phyloP scores from a whole-genome alignment of 495 filamentous ascomycete species.

The Penicillium cinerascens region DNA sequence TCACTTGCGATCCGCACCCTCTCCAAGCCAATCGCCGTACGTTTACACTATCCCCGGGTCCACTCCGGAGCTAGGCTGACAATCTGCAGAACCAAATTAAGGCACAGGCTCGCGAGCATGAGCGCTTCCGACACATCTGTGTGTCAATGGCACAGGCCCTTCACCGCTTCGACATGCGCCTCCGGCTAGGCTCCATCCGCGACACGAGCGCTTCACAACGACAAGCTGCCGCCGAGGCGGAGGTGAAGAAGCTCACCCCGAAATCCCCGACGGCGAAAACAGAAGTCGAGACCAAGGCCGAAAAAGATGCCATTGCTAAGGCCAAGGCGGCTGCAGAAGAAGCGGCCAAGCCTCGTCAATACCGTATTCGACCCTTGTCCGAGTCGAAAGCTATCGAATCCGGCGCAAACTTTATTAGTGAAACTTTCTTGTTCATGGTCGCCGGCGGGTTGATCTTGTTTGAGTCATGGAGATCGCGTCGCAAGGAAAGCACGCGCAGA shows the following conservation, averaged over 20 bases:
- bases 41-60: slow-evolving; percentile 16
- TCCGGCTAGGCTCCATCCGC: slow-evolving; percentile 79
- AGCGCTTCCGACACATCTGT: slow-evolving; percentile 74
- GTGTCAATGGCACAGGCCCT: slow-evolving; percentile 77
- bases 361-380: slow-evolving; percentile 71
- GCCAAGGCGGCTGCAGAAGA: slow-evolving; percentile 50
- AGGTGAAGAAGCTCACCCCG: slow-evolving; percentile 56
- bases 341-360: slow-evolving; percentile 41
- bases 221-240: slow-evolving; percentile 46
- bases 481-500: slow-evolving; percentile 73
- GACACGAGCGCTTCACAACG: slow-evolving; percentile 62
- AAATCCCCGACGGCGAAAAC: slow-evolving; percentile 78
- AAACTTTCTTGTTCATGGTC: slow-evolving; percentile 82
- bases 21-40: slow-evolving; percentile 70
- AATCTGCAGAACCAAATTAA: slow-evolving; percentile 80
- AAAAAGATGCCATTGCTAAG: slow-evolving; percentile 50
- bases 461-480: slow-evolving; percentile 69
- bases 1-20: slow-evolving; percentile 65
- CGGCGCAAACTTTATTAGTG: slow-evolving; percentile 91
- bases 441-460: slow-evolving; percentile 75
- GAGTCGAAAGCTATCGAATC: slow-evolving; percentile 94
- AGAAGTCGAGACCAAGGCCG: slow-evolving; percentile 64
- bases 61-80: slow-evolving; percentile 47
- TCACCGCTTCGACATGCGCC: slow-evolving; percentile 90
- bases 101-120: slow-evolving; percentile 89